Conservation (phyloP, 2,329 filamentous ascomycete species). For the Lecanicillium sp. region DNA sequence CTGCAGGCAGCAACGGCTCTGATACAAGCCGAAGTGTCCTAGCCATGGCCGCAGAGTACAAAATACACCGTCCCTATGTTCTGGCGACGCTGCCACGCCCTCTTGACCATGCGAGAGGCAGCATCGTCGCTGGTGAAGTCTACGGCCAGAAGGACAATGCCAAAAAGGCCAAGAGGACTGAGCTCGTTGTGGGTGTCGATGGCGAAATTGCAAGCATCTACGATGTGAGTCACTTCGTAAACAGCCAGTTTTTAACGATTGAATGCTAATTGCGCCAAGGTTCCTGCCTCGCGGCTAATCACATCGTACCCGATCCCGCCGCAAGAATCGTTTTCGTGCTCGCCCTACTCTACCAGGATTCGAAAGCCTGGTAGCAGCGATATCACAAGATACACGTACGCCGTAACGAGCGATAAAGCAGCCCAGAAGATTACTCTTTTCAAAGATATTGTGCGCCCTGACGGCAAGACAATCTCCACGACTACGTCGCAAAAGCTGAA, state of each 20-base stretch:
- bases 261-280: slow-evolving; percentile 29
- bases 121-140: slow-evolving; percentile 52
- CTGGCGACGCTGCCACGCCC: slow-evolving; percentile 52
- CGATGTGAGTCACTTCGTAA: slow-evolving; percentile 39
- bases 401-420: slow-evolving; percentile 42
- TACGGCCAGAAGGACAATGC: slow-evolving; percentile 49
- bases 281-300: slow-evolving; percentile 52
- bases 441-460: slow-evolving; percentile 44
- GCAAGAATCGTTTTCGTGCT: slow-evolving; percentile 55
- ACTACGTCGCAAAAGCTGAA: slow-evolving; percentile 36
- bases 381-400: slow-evolving; percentile 53
- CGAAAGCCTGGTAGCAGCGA: slow-evolving; percentile 39
- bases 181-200: slow-evolving; percentile 56
- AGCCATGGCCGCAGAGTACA: slow-evolving; percentile 51
- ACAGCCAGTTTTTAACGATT: no score
- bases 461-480: slow-evolving; percentile 45
- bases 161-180: slow-evolving; percentile 56
- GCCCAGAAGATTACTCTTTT: slow-evolving; percentile 50
- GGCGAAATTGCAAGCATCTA: slow-evolving; percentile 60
- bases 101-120: slow-evolving; percentile 42
- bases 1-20: background rate
- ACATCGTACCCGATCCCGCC: slow-evolving; percentile 62
- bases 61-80: slow-evolving; percentile 57
- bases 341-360: slow-evolving; percentile 50
- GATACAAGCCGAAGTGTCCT: slow-evolving; percentile 6